Conservation (phyloP, 192 early-diverging fungal genomes). For the Chytriomyces confervae region DNA sequence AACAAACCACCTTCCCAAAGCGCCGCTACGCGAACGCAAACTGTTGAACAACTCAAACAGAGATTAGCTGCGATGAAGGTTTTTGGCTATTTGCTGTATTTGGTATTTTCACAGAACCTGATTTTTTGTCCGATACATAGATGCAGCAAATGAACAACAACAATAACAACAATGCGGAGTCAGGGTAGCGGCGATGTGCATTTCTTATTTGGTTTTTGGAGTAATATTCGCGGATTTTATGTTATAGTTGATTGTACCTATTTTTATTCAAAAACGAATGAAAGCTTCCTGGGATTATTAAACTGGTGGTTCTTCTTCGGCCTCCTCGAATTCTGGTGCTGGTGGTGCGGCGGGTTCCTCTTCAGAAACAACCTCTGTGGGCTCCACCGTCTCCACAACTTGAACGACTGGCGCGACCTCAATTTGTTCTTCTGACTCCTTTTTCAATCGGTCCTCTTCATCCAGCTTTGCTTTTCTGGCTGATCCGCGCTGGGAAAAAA, state of each 20-base stretch:
- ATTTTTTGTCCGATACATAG: not conserved
- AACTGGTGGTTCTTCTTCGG: too few species aligned
- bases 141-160: conserved; percentile 23
- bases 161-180: not conserved
- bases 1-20: conserved; percentile 25
- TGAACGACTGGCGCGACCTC: not conserved
- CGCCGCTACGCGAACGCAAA: conserved; percentile 50
- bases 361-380: too few species aligned
- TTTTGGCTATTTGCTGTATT: not conserved
- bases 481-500: not conserved
- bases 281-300: too few species aligned
- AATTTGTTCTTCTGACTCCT: conserved; percentile 3
- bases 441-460: not conserved
- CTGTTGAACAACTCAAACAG: conserved; percentile 71
- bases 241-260: too few species aligned
- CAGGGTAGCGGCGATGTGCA: not conserved
- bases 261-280: too few species aligned
- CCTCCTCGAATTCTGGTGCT: too few species aligned
- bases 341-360: too few species aligned
- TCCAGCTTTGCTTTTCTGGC: not conserved
- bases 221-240: too few species aligned
- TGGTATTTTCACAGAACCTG: not conserved
- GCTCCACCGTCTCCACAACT: too few species aligned
- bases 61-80: conserved; percentile 67
- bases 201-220: too few species aligned